Percentiles rank a stretch among this genome's conserved stretches.
Conservation (phyloP, 2,329 filamentous ascomycete genomes). For the Zalaria obscura region DNA sequence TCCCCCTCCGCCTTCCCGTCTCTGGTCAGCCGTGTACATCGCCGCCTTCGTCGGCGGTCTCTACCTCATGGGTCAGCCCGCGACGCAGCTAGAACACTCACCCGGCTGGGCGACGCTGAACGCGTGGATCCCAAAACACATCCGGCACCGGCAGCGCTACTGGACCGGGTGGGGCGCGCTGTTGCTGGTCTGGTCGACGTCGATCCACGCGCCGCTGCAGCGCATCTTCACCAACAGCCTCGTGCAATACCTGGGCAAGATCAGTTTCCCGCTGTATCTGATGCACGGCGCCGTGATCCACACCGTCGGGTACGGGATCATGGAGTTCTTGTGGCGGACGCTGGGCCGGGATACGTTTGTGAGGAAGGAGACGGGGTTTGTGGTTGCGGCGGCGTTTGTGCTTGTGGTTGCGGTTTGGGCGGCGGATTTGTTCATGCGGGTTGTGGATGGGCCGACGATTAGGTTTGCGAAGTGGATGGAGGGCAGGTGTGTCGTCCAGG, state of each 20-base stretch:
- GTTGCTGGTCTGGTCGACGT: conserved; percentile 8
- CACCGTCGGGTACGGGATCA: conserved; percentile 35
- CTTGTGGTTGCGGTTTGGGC: conserved; percentile 40
- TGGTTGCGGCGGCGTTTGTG: conserved; percentile 32
- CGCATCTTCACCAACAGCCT: conserved; percentile 33
- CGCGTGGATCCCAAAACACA: background rate
- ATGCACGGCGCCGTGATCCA: conserved; percentile 45
- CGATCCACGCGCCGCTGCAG: conserved; percentile 32
- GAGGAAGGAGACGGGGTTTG: conserved; percentile 33
- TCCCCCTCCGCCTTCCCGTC: background rate
- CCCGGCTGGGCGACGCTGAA: background rate
- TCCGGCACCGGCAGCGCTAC: background rate
- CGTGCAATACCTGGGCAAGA: conserved; percentile 43
- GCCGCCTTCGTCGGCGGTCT: background rate
- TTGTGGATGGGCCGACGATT: conserved; percentile 40
- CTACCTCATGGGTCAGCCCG: conserved; percentile 1
- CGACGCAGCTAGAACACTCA: background rate
- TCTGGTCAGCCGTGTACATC: background rate
- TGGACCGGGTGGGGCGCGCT: background rate
- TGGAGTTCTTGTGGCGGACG: conserved; percentile 32
- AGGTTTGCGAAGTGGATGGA: conserved; percentile 44
- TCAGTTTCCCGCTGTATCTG: conserved; percentile 46
- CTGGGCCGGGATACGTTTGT: conserved; percentile 32
- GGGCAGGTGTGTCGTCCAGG: conserved; percentile 3
- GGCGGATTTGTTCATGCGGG: conserved; percentile 42